A percentile compares a stretch with the other conserved stretches of the same genome.
phyloP scores from a whole-genome alignment of 2,329 filamentous ascomycete species.

The Colletotrichum orchidophilum region DNA sequence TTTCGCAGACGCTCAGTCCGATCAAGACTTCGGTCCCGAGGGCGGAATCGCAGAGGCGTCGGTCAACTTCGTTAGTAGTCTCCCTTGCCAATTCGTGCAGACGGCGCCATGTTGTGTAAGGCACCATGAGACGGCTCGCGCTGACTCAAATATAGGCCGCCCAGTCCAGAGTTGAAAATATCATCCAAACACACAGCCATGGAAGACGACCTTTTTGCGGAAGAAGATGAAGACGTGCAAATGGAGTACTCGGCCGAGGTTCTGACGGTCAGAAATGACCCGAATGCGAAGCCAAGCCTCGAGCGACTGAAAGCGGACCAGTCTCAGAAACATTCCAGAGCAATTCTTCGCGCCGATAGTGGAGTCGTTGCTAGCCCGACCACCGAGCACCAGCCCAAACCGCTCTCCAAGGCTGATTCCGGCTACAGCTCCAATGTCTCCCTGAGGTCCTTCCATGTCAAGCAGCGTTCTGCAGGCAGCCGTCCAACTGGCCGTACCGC shows the following conservation, averaged over 20 bases:
- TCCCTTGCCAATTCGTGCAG: conserved; percentile 14
- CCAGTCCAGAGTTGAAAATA: conserved; percentile 48
- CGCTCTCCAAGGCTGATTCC: conserved; percentile 67
- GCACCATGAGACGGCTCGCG: conserved; percentile 43
- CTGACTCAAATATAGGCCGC: conserved; percentile 41
- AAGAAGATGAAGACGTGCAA: conserved; percentile 48
- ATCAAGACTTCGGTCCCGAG: conserved; percentile 11
- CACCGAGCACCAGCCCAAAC: conserved; percentile 49
- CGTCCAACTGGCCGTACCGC: not conserved
- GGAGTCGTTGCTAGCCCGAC: conserved; percentile 58
- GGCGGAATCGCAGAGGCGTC: not conserved
- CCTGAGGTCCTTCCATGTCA: conserved; percentile 59
- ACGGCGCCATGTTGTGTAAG: conserved; percentile 1
- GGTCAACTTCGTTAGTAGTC: conserved; percentile 21
- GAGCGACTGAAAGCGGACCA: conserved; percentile 34
- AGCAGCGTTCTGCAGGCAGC: conserved; percentile 36
- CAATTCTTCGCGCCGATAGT: conserved; percentile 55
- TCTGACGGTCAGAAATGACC: conserved; percentile 53
- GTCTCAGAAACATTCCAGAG: conserved; percentile 35
- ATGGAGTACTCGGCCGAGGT: conserved; percentile 48
- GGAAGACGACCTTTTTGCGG: conserved; percentile 60
- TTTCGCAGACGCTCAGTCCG: conserved; percentile 1
- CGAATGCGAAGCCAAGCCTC: conserved; percentile 51
- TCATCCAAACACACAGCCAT: conserved; percentile 59
- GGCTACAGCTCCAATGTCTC: conserved; percentile 71